A percentile compares a stretch with the other conserved stretches of the same genome.
These are phyloP conservation scores for Xylaria flabelliformis DNA, from an alignment of 495 filamentous ascomycete genomes.

Conservation along the genomic window DNA sequence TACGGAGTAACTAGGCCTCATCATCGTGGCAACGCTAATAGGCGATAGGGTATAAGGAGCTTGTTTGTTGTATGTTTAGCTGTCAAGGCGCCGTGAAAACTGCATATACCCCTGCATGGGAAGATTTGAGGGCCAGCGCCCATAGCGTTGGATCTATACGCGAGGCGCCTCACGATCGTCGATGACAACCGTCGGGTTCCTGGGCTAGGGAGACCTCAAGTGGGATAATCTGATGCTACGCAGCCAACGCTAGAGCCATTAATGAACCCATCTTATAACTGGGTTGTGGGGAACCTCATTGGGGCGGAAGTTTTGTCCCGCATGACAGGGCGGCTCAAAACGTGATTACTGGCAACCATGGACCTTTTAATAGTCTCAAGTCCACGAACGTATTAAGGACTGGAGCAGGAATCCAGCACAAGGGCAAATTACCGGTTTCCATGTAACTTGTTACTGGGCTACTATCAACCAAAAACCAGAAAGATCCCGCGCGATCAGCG, in stretches of 20 bases:
- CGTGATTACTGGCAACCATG: not conserved
- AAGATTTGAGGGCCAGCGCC: not conserved
- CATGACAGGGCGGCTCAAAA: not conserved
- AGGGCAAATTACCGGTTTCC: not conserved
- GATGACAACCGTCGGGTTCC: constrained; percentile 16
- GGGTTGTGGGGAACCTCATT: constrained; percentile 18
- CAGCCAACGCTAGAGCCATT: constrained; percentile 13
- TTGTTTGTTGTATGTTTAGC: not conserved
- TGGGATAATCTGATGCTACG: constrained; percentile 21
- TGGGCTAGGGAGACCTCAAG: not conserved
- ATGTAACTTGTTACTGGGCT: not conserved
- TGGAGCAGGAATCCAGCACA: not conserved
- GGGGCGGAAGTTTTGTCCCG: constrained; percentile 20
- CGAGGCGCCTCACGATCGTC: constrained; percentile 18
- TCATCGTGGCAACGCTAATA: not conserved
- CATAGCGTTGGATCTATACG: constrained; percentile 8
- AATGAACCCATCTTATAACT: constrained; percentile 7
- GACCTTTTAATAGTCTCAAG: constrained; percentile 8
- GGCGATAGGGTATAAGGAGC: not conserved
- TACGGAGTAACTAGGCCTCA: not conserved
- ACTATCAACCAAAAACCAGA: not conserved
- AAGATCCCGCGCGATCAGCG: constrained; percentile 6
- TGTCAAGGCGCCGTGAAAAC: not conserved
- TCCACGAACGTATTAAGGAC: not conserved
- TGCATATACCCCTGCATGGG: not conserved